A percentile compares a stretch with the other conserved stretches of the same genome.
phyloP scores from a whole-genome alignment of 2,329 filamentous ascomycete species.

The Ascochyta clinopodiicola region DNA sequence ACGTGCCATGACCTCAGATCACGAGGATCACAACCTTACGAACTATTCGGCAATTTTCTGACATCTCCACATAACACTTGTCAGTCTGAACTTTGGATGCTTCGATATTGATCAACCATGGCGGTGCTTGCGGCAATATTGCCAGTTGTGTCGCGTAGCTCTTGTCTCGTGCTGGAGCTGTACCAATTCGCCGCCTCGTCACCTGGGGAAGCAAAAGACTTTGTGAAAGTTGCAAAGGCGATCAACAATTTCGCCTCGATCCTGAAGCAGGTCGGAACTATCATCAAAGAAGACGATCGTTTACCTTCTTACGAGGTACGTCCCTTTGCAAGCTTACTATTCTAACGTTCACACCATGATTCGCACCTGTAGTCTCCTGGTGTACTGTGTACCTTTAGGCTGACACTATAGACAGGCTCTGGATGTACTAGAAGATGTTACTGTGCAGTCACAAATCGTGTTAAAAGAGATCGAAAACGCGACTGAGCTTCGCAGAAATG shows the following conservation, averaged over 20 bases:
- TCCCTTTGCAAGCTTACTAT: background rate
- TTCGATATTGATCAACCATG: conserved; percentile 30
- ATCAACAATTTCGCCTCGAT: conserved; percentile 46
- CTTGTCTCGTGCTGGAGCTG: conserved; percentile 42
- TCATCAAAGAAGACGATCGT: conserved; percentile 47
- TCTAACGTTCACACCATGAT: background rate
- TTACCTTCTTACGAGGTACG: conserved; percentile 46
- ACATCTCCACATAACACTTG: conserved; percentile 14
- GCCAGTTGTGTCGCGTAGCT: conserved; percentile 42
- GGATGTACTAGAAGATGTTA: conserved; percentile 43
- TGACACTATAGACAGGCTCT: conserved; percentile 30
- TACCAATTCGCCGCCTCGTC: conserved; percentile 40
- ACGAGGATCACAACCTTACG: conserved; percentile 23
- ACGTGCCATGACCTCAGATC: conserved; percentile 36
- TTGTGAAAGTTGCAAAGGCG: conserved; percentile 40
- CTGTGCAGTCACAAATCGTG: conserved; percentile 39
- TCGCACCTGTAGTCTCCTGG: no score
- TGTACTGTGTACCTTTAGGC: background rate
- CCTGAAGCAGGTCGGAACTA: conserved; percentile 48
- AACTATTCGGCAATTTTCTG: conserved; percentile 22
- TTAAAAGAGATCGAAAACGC: conserved; percentile 39
- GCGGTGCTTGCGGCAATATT: conserved; percentile 46
- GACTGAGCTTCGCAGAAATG: conserved; percentile 18
- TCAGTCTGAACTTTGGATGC: background rate
- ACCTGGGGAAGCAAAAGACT: conserved; percentile 32